phyloP scores from a whole-genome alignment of 192 early-diverging fungal species.

The Podila epigama region DNA sequence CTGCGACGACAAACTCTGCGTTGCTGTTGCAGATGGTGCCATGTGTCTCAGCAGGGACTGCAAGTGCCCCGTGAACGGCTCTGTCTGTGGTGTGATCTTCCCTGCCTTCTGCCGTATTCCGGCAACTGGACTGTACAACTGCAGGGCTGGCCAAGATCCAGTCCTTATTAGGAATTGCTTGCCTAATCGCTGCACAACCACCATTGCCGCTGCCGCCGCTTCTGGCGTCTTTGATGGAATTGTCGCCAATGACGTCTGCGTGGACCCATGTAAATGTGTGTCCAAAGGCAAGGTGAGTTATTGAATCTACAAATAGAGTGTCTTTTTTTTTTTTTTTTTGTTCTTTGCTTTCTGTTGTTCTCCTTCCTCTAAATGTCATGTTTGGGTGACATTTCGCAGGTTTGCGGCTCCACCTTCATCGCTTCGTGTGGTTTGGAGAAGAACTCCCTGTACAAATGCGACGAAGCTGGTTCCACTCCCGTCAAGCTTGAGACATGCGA shows the following conservation, averaged over 20 bases:
- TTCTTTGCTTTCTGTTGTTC: too few species aligned
- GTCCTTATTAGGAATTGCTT: background rate
- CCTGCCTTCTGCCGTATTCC: background rate
- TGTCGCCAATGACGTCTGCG: background rate
- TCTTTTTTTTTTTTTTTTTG: background rate
- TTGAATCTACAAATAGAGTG: background rate
- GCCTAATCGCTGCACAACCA: background rate
- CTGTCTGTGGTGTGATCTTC: background rate
- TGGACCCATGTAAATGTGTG: background rate
- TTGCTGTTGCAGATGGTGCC: background rate
- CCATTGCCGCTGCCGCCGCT: background rate
- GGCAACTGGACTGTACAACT: background rate
- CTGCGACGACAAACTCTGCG: background rate
- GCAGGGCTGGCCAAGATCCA: background rate
- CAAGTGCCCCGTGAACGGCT: background rate
- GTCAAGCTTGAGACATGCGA: background rate
- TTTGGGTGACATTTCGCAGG: background rate
- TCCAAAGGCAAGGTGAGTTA: background rate
- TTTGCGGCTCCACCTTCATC: conserved; percentile 1
- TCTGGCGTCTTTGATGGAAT: background rate
- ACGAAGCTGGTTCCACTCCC: too few species aligned
- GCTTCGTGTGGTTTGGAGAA: background rate
- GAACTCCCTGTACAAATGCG: background rate
- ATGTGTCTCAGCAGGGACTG: background rate
- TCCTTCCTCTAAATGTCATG: too few species aligned